Evolutionary conservation across 208 protist genomes (phyloP).

Genomic region (Leishmania lainsoni): DNA sequence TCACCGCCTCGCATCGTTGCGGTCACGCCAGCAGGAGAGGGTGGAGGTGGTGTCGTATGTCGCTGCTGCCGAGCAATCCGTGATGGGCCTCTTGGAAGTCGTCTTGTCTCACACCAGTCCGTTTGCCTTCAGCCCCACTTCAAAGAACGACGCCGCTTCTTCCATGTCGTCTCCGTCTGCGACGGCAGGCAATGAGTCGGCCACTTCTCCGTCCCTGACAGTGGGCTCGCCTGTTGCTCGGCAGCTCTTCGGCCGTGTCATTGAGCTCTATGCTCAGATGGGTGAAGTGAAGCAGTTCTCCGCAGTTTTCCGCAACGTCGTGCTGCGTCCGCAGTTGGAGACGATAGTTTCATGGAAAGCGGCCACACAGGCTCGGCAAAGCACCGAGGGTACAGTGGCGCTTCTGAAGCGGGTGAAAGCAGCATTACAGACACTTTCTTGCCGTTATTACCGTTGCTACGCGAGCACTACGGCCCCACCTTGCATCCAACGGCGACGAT

Average conservation of each 20-base stretch:
- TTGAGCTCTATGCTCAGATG: conserved; percentile 48
- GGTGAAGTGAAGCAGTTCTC: conserved; percentile 55
- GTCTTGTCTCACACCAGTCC: conserved; percentile 28
- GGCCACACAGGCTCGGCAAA: conserved; percentile 74
- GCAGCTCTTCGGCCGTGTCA: conserved; percentile 37
- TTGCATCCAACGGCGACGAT: conserved; percentile 57
- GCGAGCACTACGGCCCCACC: conserved; percentile 42
- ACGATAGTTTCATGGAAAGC: conserved; percentile 81
- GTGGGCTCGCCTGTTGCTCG: neutral
- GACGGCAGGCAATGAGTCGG: neutral
- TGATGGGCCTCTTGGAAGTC: conserved; percentile 32
- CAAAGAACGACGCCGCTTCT: neutral
- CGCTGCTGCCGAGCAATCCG: conserved; percentile 24
- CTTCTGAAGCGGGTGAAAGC: conserved; percentile 56
- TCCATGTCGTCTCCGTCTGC: neutral
- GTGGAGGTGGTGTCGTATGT: conserved; percentile 23
- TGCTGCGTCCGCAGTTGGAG: conserved; percentile 68
- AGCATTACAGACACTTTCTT: conserved; percentile 41
- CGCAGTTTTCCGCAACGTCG: conserved; percentile 54
- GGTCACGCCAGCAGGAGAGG: conserved; percentile 27
- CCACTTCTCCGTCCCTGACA: neutral
- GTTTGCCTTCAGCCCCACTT: neutral
- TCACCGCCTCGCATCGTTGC: conserved; percentile 21
- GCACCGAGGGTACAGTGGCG: conserved; percentile 51
- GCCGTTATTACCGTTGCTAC: conserved; percentile 59